These are phyloP conservation scores for Veloboletus limbatus DNA, from an alignment of 1,284 basidiomycete genomes.

Conservation along the genomic window DNA sequence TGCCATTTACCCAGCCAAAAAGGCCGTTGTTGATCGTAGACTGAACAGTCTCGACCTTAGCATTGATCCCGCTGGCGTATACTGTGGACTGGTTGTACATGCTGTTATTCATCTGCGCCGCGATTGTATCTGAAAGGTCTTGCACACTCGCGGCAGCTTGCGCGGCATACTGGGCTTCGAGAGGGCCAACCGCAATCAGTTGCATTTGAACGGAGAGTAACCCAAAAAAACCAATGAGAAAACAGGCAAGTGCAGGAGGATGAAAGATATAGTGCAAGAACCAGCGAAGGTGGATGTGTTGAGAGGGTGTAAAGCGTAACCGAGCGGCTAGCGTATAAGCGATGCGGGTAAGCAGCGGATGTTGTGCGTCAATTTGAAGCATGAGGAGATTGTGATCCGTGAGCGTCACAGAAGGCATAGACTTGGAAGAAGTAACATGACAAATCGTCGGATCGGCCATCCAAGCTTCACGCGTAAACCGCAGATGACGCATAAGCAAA, in stretches of 20 bases:
- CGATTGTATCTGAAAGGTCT: conserved; percentile 70
- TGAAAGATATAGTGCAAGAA: conserved; percentile 89
- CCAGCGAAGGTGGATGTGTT: conserved; percentile 71
- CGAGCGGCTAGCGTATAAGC: conserved; percentile 50
- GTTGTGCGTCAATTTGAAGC: conserved; percentile 60
- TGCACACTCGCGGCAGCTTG: conserved; percentile 58
- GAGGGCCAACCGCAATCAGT: conserved; percentile 68
- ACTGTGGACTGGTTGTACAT: conserved; percentile 76
- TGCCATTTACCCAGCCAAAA: conserved; percentile 94
- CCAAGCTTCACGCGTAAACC: conserved; percentile 73
- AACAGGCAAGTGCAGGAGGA: conserved; percentile 83
- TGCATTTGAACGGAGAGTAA: conserved; percentile 88
- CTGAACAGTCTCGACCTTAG: conserved; percentile 66
- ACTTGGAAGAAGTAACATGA: conserved; percentile 36
- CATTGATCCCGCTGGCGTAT: conserved; percentile 79
- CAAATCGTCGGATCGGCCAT: conserved; percentile 61
- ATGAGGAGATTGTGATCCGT: conserved; percentile 75
- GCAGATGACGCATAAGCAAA: conserved; percentile 60
- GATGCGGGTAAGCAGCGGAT: conserved; percentile 70
- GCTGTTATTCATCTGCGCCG: conserved; percentile 73
- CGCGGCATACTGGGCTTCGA: conserved; percentile 61
- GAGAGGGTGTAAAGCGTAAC: conserved; percentile 53
- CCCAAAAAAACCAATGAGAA: conserved; percentile 88
- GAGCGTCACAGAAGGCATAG: conserved; percentile 54
- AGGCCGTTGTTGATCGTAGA: conserved; percentile 78